phyloP scores from a whole-genome alignment of 129 eudicot species.

The carrot (Daucus carota) region DNA sequence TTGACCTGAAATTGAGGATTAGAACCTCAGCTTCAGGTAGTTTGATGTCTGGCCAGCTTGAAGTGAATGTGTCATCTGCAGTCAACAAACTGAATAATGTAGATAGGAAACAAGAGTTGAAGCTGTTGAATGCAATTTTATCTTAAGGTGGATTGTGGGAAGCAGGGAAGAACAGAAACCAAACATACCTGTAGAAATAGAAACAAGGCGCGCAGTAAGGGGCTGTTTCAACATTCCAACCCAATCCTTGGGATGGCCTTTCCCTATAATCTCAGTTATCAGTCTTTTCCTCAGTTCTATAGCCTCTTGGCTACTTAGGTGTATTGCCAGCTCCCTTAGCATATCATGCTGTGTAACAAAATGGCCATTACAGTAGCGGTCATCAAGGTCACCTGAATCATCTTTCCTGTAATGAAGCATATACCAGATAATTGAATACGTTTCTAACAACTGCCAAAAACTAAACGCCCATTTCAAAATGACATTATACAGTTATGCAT shows the following conservation, averaged over 20 bases:
- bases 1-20: constrained; percentile 33
- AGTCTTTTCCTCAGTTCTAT: constrained; percentile 27
- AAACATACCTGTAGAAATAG: constrained; percentile 42
- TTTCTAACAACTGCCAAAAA: neutral
- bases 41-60: constrained; percentile 15
- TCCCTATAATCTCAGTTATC: constrained; percentile 20
- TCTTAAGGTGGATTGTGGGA: neutral
- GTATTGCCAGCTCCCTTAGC: constrained; percentile 47
- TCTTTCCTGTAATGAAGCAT: constrained; percentile 29
- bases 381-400: constrained; percentile 7
- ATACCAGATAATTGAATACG: neutral
- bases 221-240: constrained; percentile 8
- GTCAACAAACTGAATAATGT: neutral
- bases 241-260: constrained; percentile 15
- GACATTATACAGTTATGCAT: neutral
- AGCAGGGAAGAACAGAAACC: neutral
- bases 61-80: constrained; percentile 38
- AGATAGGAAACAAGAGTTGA: neutral
- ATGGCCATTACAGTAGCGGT: constrained; percentile 31
- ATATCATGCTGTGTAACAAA: constrained; percentile 44
- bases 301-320: constrained; percentile 27
- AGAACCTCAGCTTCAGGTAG: constrained; percentile 31
- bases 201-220: constrained; percentile 28
- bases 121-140: neutral
- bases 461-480: neutral